These are phyloP conservation scores for Ceratocystis papillata DNA, from an alignment of 2,329 filamentous ascomycete genomes.

Conservation along the genomic window DNA sequence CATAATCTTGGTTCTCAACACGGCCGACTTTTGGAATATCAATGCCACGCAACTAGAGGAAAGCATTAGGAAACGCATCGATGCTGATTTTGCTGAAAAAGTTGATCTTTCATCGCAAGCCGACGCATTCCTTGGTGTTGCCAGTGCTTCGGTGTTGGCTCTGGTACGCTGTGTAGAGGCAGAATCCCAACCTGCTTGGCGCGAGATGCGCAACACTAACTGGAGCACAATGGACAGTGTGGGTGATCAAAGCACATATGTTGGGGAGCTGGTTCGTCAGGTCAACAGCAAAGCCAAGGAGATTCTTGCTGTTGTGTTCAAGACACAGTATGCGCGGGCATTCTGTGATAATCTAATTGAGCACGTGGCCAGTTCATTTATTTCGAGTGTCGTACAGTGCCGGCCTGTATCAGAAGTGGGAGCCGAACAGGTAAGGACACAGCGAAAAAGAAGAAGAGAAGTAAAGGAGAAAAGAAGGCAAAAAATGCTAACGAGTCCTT, in stretches of 20 bases:
- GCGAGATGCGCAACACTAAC: slow-evolving; percentile 92
- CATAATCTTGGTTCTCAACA: slow-evolving; percentile 79
- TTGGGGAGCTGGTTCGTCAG: slow-evolving; percentile 65
- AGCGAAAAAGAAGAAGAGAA: background rate
- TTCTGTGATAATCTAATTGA: slow-evolving; percentile 97
- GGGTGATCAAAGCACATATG: slow-evolving; percentile 86
- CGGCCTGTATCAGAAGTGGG: slow-evolving; percentile 86
- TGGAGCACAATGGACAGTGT: slow-evolving; percentile 92
- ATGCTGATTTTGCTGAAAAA: slow-evolving; percentile 59
- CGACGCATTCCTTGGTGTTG: slow-evolving; percentile 90
- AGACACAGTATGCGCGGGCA: slow-evolving; percentile 85
- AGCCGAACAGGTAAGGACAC: slow-evolving; percentile 62
- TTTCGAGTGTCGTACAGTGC: slow-evolving; percentile 76
- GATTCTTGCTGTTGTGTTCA: slow-evolving; percentile 66
- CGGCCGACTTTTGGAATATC: slow-evolving; percentile 91
- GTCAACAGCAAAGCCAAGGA: slow-evolving; percentile 63
- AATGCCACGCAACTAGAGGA: slow-evolving; percentile 91
- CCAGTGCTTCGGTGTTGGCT: slow-evolving; percentile 71
- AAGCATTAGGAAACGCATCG: slow-evolving; percentile 83
- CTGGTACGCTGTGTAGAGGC: slow-evolving; percentile 75
- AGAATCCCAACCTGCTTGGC: slow-evolving; percentile 77
- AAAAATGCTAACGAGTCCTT: slow-evolving; percentile 26
- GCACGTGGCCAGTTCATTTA: slow-evolving; percentile 65
- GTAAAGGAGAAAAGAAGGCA: background rate
- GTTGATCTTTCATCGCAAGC: slow-evolving; percentile 89